A percentile compares a stretch with the other conserved stretches of the same genome.
These are phyloP conservation scores for Umbellularia californica DNA, from an alignment of 164 flowering plant species.

Conservation along the genomic window DNA sequence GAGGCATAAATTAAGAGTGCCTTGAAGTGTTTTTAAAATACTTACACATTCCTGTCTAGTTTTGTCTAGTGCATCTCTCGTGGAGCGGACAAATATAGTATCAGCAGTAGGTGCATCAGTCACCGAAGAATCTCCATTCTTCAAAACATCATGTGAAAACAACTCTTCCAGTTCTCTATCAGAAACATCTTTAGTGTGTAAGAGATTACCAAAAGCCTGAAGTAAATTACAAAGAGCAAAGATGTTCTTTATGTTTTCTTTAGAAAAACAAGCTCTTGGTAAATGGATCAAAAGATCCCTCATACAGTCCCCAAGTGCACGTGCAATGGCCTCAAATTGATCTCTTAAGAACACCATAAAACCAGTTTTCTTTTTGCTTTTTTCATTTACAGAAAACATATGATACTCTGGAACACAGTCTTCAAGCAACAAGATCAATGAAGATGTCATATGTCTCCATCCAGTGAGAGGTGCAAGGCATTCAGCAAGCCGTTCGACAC, in stretches of 20 bases:
- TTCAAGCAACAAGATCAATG: slow-evolving; percentile 46
- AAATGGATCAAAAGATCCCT: slow-evolving; percentile 39
- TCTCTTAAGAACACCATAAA: slow-evolving; percentile 41
- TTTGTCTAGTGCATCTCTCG: background rate
- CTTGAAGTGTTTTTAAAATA: slow-evolving; percentile 21
- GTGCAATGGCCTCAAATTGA: slow-evolving; percentile 13
- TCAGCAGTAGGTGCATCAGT: background rate
- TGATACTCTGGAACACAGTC: slow-evolving; percentile 35
- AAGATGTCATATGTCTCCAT: slow-evolving; percentile 36
- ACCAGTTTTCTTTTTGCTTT: slow-evolving; percentile 21
- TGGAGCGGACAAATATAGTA: background rate
- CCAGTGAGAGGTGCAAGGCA: slow-evolving; percentile 45
- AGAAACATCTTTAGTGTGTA: slow-evolving; percentile 21
- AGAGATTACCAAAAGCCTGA: slow-evolving; percentile 23
- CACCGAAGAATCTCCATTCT: background rate
- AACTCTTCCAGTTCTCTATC: slow-evolving; percentile 35
- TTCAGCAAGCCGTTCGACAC: slow-evolving; percentile 27
- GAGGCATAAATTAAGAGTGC: slow-evolving; percentile 28
- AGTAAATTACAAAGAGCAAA: slow-evolving; percentile 23
- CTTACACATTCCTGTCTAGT: slow-evolving; percentile 27
- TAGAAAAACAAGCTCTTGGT: slow-evolving; percentile 21
- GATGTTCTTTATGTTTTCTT: slow-evolving; percentile 22
- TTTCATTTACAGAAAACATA: slow-evolving; percentile 30
- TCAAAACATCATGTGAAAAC: slow-evolving; percentile 20
- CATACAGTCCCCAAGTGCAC: slow-evolving; percentile 33